Conservation (phyloP, 2,329 filamentous ascomycete genomes). For the Tolypocladium inflatum region DNA sequence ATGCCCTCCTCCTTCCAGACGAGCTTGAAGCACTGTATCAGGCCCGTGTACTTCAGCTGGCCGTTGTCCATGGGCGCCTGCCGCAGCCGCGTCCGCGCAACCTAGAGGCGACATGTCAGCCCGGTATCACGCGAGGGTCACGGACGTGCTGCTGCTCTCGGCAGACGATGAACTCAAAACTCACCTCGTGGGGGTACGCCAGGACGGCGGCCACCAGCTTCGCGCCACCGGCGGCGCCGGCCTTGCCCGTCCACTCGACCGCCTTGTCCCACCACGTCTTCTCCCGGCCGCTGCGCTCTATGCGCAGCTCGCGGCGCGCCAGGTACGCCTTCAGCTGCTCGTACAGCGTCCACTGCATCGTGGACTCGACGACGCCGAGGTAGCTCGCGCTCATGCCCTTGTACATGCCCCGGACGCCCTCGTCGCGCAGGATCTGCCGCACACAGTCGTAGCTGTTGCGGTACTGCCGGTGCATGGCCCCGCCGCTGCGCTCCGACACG, state of each 20-base stretch:
- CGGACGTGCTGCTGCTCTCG: background rate
- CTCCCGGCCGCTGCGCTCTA: slow-evolving; percentile 47
- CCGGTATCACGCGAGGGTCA: background rate
- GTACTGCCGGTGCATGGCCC: slow-evolving; percentile 56
- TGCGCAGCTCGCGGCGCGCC: slow-evolving; percentile 50
- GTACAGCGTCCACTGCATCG: slow-evolving; percentile 88
- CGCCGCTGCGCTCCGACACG: slow-evolving; percentile 51
- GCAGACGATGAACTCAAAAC: slow-evolving; percentile 10
- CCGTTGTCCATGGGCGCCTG: slow-evolving; percentile 70
- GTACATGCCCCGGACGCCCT: slow-evolving; percentile 77
- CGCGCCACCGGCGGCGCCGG: slow-evolving; percentile 69
- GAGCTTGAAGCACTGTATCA: slow-evolving; percentile 79
- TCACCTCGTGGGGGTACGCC: slow-evolving; percentile 87
- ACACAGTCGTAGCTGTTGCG: slow-evolving; percentile 84
- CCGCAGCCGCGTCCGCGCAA: slow-evolving; percentile 73
- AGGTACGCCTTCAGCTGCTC: slow-evolving; percentile 82
- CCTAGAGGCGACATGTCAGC: slow-evolving; percentile 30
- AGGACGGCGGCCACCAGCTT: slow-evolving; percentile 78
- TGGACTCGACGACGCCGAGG: slow-evolving; percentile 81
- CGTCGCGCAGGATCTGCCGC: slow-evolving; percentile 67
- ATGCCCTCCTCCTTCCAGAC: slow-evolving; percentile 86
- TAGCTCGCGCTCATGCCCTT: slow-evolving; percentile 88
- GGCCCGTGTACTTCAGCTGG: slow-evolving; percentile 74
- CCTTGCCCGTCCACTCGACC: slow-evolving; percentile 69
- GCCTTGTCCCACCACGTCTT: slow-evolving; percentile 65